These are phyloP conservation scores for Hyaloscypha variabilis DNA, from an alignment of 495 filamentous ascomycete species.

Conservation along the genomic window DNA sequence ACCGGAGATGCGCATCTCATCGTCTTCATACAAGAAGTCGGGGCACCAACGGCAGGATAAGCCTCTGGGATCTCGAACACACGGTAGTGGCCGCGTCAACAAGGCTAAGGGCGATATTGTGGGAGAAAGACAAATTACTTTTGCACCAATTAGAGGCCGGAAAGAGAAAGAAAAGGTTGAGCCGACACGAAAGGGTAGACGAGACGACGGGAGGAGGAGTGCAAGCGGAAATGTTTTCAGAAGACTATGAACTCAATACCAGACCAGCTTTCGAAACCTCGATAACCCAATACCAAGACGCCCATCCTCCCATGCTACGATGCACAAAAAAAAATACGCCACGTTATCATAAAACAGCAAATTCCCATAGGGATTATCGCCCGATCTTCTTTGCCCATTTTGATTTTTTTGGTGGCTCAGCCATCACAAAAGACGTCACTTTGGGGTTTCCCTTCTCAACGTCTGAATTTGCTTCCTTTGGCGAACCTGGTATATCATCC, in stretches of 20 bases:
- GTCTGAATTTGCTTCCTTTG: constrained; percentile 46
- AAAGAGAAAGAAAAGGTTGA: constrained; percentile 46
- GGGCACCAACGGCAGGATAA: constrained; percentile 57
- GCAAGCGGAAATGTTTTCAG: constrained; percentile 75
- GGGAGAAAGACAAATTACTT: constrained; percentile 86
- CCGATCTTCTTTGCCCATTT: constrained; percentile 26
- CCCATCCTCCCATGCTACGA: constrained; percentile 14
- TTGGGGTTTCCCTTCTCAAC: constrained; percentile 51
- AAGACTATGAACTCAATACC: constrained; percentile 46
- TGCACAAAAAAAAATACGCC: constrained; percentile 19
- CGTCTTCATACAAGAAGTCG: constrained; percentile 58
- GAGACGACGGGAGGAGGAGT: constrained; percentile 60
- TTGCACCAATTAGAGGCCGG: constrained; percentile 67
- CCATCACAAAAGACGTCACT: constrained; percentile 30
- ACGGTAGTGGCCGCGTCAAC: constrained; percentile 45
- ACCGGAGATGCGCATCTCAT: constrained; percentile 70
- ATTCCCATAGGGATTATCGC: constrained; percentile 13
- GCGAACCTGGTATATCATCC: constrained; percentile 55
- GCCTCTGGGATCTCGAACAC: constrained; percentile 72
- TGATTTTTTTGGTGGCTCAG: constrained; percentile 27
- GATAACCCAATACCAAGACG: constrained; percentile 6
- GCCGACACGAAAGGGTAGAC: constrained; percentile 42
- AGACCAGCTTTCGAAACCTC: constrained; percentile 3
- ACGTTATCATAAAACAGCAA: constrained; percentile 18
- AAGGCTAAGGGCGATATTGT: constrained; percentile 61